Percentiles rank a stretch among this genome's conserved stretches.
Conservation (phyloP, 371 early-diverging fungal genomes). For the Astathelohania contejeani region DNA sequence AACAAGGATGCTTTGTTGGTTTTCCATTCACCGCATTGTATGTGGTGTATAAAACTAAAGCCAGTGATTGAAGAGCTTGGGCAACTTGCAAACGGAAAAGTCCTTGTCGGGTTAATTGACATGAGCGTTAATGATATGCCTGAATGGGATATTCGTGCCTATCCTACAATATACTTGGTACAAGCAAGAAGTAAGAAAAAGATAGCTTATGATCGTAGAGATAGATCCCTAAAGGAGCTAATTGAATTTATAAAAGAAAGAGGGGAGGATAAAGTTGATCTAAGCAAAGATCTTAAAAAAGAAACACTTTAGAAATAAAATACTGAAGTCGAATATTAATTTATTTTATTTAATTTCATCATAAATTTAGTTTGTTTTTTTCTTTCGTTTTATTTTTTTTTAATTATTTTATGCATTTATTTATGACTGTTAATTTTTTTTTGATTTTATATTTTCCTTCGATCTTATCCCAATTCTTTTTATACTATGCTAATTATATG, state of each 20-base stretch:
- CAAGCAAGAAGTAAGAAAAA: constrained; percentile 21
- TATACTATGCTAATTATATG: no score
- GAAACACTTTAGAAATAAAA: no score
- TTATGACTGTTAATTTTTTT: no score
- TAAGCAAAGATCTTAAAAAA: background rate
- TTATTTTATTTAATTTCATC: no score
- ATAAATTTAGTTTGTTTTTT: no score
- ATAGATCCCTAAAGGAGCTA: constrained; percentile 2
- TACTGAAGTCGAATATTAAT: no score
- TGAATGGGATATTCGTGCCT: constrained; percentile 22
- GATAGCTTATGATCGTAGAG: constrained; percentile 3
- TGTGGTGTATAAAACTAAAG: constrained; percentile 23
- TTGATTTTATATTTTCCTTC: no score
- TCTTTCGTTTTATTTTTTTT: no score
- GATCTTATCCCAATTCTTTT: no score
- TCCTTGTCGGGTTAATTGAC: constrained; percentile 26
- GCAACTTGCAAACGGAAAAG: constrained; percentile 8
- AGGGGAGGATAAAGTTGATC: constrained; percentile 8
- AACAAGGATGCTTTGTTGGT: constrained; percentile 31
- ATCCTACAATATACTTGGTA: constrained; percentile 26
- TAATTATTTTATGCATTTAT: no score
- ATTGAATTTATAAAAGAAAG: constrained; percentile 8
- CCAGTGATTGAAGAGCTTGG: constrained; percentile 24
- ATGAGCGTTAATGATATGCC: constrained; percentile 28
- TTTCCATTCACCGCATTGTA: constrained; percentile 31